These are phyloP conservation scores for Centaurea solstitialis DNA, from an alignment of 129 eudicot species.

Conservation along the genomic window DNA sequence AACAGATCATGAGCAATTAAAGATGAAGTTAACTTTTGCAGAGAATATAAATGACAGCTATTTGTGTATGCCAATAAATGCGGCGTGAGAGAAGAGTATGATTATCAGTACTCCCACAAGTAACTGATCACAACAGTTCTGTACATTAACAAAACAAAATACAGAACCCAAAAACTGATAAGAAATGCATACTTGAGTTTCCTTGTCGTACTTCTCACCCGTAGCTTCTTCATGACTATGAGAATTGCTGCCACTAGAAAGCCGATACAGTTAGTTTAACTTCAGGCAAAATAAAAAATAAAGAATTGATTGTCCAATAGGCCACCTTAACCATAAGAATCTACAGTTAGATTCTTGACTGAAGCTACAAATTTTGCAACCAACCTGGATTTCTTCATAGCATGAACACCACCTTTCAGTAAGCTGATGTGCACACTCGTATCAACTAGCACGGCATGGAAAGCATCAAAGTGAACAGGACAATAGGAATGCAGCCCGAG, in stretches of 20 bases:
- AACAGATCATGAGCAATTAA: conserved; percentile 6
- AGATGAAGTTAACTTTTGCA: conserved; percentile 8
- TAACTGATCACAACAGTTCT: background rate
- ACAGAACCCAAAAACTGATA: conserved; percentile 5
- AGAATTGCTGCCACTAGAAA: conserved; percentile 50
- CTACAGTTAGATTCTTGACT: background rate
- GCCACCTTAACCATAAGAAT: conserved; percentile 1
- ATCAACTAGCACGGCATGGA: conserved; percentile 93
- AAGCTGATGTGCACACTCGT: conserved; percentile 70
- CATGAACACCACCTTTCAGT: conserved; percentile 64
- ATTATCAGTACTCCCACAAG: background rate
- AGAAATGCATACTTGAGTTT: conserved; percentile 61
- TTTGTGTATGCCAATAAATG: conserved; percentile 3
- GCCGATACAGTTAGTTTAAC: conserved; percentile 5
- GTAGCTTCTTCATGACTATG: conserved; percentile 37
- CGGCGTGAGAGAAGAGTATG: background rate
- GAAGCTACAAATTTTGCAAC: conserved; percentile 38
- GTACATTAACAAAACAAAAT: background rate
- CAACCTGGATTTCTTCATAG: conserved; percentile 75
- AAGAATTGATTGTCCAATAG: background rate
- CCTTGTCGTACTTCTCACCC: conserved; percentile 40
- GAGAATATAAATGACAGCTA: background rate
- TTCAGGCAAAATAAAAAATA: background rate
- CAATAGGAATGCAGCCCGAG: conserved; percentile 94
- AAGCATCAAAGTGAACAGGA: conserved; percentile 96